Evolutionary conservation across 257 asterid genomes (phyloP), one percentile per base, ranked within the genome.

Genomic region (Ballota nigra): DNA sequence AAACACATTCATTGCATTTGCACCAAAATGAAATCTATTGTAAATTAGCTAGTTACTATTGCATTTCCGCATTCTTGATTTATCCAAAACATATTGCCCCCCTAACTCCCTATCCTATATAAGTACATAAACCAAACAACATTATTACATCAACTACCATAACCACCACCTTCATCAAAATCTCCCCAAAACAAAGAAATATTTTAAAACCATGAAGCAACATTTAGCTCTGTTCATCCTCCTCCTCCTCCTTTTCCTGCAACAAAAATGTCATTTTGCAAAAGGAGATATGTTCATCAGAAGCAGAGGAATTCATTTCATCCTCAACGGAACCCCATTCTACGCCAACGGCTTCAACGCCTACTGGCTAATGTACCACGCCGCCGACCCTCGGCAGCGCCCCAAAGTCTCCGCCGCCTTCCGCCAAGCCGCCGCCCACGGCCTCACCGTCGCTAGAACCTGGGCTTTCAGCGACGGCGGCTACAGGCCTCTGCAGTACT

Each of bases 381-480:
- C 96, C 56, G 72, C 97, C 29, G 97, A 92, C 78, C 93, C 96
- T 57, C 80, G 88, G 63, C 95, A 79, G 68, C 81, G 93, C 31
- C 81, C 80, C 38, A 84, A 87, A 80, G 92, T 90, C 66, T 82
- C 98, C 4, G 75, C 85, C 23, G 95, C 93, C 22, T 88, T 92
- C 74, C 80, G 84, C 19, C 88, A 90, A 70, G 98, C 98, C 55
- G 66, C 95, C 8, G 70, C 78, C 40, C 90, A 81, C 71, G 97
- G 95, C 78, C 97, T 92, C 66, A 85, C 90, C 12, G 81, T 92
- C 68, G 92, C 95, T 7, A 83, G 98, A 76, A 92, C 98, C 45
- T 92, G 98, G 98, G 98, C 97, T 43, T 92, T 92, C 75, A 90
- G 85, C 70, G 98, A 92, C 72, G 98, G 93, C 19, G 98, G 97